Evolutionary conservation across 345 rosid genomes (phyloP), one percentile per base, ranked within the genome.

Genomic region (Dovyalis caffra): DNA sequence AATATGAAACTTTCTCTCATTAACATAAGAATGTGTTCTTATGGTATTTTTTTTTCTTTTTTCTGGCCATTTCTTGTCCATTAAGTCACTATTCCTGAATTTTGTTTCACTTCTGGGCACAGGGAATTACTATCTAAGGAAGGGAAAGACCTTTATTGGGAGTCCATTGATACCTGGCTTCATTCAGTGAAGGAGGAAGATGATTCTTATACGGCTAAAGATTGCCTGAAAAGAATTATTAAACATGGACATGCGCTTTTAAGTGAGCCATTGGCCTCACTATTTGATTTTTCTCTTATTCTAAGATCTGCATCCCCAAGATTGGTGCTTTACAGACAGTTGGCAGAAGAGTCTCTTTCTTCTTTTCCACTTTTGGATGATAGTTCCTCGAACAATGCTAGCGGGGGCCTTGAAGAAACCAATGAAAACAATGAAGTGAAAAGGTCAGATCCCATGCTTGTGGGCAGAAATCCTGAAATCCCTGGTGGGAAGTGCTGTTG

Each of bases 301-400:
- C 67, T 93, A 78, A 91, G 98, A 86, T 90, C 97, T 20, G 93
- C 98, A 8, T 93, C 99, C 29, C 95, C 99, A 1, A 83, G 91
- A 82, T 83, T 95, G 81, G 97, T 93, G 81, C 95, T 95, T 63
- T 93, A 90, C 60, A 87, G 93, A 34, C 97, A 95, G 72, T 83
- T 95, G 53, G 98, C 98, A 5, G 99, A 87, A 83, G 98, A 95
- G 81, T 93, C 99, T 78, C 90, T 95, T 56, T 91, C 98, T 76
- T 95, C 99, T 66, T 93, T 82, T 79, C 97, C 97, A 12, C 84
- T 77, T 67, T 79, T 82, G 3, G 93, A 93, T 58, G 95, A 91
- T 67, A 70, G 69, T 67, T 68, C 77, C 74, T 72, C 76, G 47
- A 80, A 74, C 40, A 49, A 37, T 61, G 77, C 23, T 72, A 76